These are phyloP conservation scores for Graphilbum fragrans DNA, from an alignment of 2,329 filamentous ascomycete species.

Conservation along the genomic window DNA sequence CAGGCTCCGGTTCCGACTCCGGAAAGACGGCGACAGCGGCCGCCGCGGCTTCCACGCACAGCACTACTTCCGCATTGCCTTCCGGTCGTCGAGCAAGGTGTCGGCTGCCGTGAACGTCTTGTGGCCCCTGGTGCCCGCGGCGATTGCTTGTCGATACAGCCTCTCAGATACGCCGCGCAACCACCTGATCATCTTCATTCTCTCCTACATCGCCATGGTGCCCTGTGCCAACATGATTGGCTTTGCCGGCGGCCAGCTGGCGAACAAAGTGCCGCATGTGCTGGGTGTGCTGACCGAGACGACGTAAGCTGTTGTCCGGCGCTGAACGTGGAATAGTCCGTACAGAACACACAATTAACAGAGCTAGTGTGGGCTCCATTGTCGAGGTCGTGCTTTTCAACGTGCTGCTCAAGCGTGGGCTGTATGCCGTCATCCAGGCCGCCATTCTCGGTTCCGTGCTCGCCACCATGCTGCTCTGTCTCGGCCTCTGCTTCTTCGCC, in stretches of 20 bases:
- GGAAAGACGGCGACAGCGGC: conserved; percentile 50
- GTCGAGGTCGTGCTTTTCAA: conserved; percentile 80
- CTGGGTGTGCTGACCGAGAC: conserved; percentile 50
- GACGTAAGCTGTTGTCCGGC: conserved; percentile 31
- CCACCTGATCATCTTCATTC: conserved; percentile 53
- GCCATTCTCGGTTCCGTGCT: conserved; percentile 76
- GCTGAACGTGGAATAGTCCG: not conserved
- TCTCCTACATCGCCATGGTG: conserved; percentile 67
- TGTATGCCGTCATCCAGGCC: conserved; percentile 65
- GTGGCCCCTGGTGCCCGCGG: conserved; percentile 64
- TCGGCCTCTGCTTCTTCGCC: conserved; percentile 69
- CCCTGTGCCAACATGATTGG: conserved; percentile 65
- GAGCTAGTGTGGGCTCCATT: conserved; percentile 49
- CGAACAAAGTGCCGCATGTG: conserved; percentile 65
- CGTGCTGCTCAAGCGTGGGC: conserved; percentile 44
- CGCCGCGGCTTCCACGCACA: conserved; percentile 51
- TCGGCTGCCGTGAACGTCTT: conserved; percentile 58
- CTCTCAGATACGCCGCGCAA: conserved; percentile 18
- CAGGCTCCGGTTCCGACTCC: conserved; percentile 6
- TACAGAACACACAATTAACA: not conserved
- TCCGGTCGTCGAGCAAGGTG: conserved; percentile 48
- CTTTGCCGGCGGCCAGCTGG: conserved; percentile 60
- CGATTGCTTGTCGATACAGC: conserved; percentile 47
- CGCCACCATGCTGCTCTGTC: conserved; percentile 68
- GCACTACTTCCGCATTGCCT: conserved; percentile 52